A percentile compares a stretch with the other conserved stretches of the same genome.
Evolutionary conservation across 768 basidiomycete species (phyloP).

Genomic region (Infundibulicybe gibba): DNA sequence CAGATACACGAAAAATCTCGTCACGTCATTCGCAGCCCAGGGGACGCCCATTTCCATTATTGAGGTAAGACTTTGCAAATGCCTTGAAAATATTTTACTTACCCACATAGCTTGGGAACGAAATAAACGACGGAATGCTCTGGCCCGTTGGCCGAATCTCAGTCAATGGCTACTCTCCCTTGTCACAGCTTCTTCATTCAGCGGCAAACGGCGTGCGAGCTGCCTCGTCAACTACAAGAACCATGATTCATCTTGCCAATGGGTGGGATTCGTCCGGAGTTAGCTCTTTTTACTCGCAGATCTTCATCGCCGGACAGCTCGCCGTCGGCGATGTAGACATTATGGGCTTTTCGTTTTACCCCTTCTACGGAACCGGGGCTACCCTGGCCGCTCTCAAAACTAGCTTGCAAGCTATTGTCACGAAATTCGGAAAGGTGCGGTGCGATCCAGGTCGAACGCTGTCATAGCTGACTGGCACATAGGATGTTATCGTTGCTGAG

Average conservation of each 20-base stretch:
- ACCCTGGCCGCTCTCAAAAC: slow-evolving; percentile 46
- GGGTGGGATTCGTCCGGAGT: slow-evolving; percentile 51
- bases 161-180: slow-evolving; percentile 43
- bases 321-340: slow-evolving; percentile 48
- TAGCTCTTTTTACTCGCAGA: slow-evolving; percentile 44
- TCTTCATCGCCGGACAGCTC: slow-evolving; percentile 52
- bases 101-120: slow-evolving; percentile 49
- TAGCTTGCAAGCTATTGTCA: slow-evolving; percentile 47
- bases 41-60: slow-evolving; percentile 53
- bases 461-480: not conserved
- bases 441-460: not conserved
- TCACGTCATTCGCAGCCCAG: slow-evolving; percentile 46
- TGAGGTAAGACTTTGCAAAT: slow-evolving; percentile 26
- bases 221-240: slow-evolving; percentile 42
- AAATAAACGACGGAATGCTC: slow-evolving; percentile 62
- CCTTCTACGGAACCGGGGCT: slow-evolving; percentile 59
- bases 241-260: slow-evolving; percentile 59
- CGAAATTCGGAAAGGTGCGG: slow-evolving; percentile 43
- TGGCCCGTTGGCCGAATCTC: slow-evolving; percentile 60
- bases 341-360: slow-evolving; percentile 64
- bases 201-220: slow-evolving; percentile 51
- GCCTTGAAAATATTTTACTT: not conserved
- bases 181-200: slow-evolving; percentile 59
- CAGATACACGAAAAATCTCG: slow-evolving; percentile 51
- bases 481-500: slow-evolving; percentile 59